These are phyloP conservation scores for Clarireedia homoeocarpa DNA, from an alignment of 2,329 filamentous ascomycete species.

Conservation along the genomic window DNA sequence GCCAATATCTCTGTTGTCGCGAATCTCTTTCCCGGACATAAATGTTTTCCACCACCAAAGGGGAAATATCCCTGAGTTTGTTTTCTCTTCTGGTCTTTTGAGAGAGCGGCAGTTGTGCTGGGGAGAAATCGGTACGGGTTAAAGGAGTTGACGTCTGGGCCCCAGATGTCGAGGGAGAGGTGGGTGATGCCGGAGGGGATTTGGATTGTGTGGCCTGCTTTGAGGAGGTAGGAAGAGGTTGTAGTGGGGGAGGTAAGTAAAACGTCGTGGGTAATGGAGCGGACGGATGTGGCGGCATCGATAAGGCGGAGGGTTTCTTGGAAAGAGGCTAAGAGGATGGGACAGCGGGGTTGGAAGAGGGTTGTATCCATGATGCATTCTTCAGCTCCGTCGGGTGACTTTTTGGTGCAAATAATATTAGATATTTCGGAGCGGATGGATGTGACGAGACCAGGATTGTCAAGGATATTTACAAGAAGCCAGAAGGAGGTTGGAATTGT, in stretches of 20 bases:
- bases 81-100: constrained; percentile 13
- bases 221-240: constrained; percentile 34
- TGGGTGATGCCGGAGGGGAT: constrained; percentile 39
- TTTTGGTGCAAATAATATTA: constrained; percentile 8
- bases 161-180: constrained; percentile 35
- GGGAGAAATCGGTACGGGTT: constrained; percentile 35
- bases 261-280: constrained; percentile 37
- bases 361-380: constrained; percentile 16
- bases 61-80: constrained; percentile 30
- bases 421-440: constrained; percentile 29
- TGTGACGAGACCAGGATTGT: constrained; percentile 23
- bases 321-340: constrained; percentile 38
- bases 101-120: constrained; percentile 13
- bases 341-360: constrained; percentile 32
- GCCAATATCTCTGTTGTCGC: constrained; percentile 33
- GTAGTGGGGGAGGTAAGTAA: constrained; percentile 28
- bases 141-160: constrained; percentile 34
- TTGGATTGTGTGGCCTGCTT: constrained; percentile 36
- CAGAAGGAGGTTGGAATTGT: constrained; percentile 35
- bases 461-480: constrained; percentile 31
- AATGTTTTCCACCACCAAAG: constrained; percentile 34
- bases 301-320: constrained; percentile 38
- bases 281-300: constrained; percentile 33
- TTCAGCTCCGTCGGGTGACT: constrained; percentile 2
- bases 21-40: constrained; percentile 35